Conservation (phyloP, 768 basidiomycete genomes). For the Panellus pusillus region DNA sequence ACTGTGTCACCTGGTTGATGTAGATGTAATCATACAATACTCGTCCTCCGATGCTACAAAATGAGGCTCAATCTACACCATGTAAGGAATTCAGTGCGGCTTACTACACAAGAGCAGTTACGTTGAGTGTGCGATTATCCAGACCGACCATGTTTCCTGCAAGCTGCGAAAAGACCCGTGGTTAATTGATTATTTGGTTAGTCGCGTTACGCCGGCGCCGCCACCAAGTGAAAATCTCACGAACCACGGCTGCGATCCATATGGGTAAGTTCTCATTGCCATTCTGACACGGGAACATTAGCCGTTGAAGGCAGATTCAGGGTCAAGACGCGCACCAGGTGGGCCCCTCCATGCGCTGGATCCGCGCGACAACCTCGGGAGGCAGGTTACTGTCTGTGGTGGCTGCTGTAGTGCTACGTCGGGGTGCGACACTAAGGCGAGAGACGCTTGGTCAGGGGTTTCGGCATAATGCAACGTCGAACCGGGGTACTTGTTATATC, state of each 20-base stretch:
- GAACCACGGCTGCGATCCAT: slow-evolving; percentile 19
- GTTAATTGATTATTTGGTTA: too few species aligned
- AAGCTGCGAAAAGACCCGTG: background rate
- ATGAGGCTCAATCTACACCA: background rate
- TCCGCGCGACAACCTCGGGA: slow-evolving; percentile 13
- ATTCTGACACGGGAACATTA: too few species aligned
- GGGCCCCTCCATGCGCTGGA: slow-evolving; percentile 22
- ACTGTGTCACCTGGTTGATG: slow-evolving; percentile 13
- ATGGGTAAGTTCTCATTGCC: slow-evolving; percentile 21
- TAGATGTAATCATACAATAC: slow-evolving; percentile 16
- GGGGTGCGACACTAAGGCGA: slow-evolving; percentile 10
- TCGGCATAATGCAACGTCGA: background rate
- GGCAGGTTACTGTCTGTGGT: slow-evolving; percentile 2
- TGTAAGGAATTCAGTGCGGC: background rate
- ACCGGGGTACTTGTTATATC: slow-evolving; percentile 16
- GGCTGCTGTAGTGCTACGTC: slow-evolving; percentile 2
- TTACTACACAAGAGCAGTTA: slow-evolving; percentile 12
- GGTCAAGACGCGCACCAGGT: slow-evolving; percentile 6
- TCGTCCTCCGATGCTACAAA: slow-evolving; percentile 8
- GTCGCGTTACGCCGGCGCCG: too few species aligned
- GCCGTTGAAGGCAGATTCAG: too few species aligned
- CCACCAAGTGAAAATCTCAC: background rate
- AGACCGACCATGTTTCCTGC: slow-evolving; percentile 16
- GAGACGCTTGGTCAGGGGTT: background rate
- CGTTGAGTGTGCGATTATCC: slow-evolving; percentile 15